Evolutionary conservation across 176 grass and related monocot species (phyloP), one percentile per base, ranked within the genome.

Genomic region (Echinochloa phyllopogon): DNA sequence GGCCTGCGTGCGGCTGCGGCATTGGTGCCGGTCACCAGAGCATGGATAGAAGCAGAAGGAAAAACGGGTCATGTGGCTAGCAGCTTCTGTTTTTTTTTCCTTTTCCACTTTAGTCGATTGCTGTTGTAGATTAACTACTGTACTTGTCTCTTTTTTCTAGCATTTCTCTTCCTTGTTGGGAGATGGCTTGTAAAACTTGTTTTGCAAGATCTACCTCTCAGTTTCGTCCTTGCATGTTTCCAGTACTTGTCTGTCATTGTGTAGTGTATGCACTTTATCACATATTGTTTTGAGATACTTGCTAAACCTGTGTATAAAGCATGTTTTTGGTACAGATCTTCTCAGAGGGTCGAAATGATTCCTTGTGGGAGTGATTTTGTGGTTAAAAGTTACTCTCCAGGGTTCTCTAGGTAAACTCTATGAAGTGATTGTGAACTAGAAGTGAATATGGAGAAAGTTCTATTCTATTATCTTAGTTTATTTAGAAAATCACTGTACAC

Each of bases 21-120:
- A 57, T 74, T 57, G 68, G 21, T 14, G 43, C 40, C 51, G 41
- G 60, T 69, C 12, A 10, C 59, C 65, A 40, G 48, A 53, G 42
- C 85, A 48, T 47, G 75, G 85, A 75, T 59, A 63, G 84, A 87
- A 59, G 56, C 21, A 59, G 85, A 80, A 74, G 16, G 39, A 48
- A 52, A 72, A 79, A 75, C 24, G 76, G 89, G 89, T 91, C 89
- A 91, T 91, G 89, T 91, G 43, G 51, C 40, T 68, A 91, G 89
- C 89, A 91, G 85, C 89, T 91, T 91, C 80, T 75, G 18, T 87
- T 80, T 69, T 24, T 82, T 24, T 70, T 63, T 74, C 29, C 36
- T 16, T 51, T 50, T 50, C 29, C 29, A 6, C 50, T 11, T 18
- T 77, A 6, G 6, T 78, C 27, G 15, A 50, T 33, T 51, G 14